A percentile compares a stretch with the other conserved stretches of the same genome.
Evolutionary conservation across 2,329 filamentous ascomycete genomes (phyloP).

Genomic region (Ascochyta koolunga): DNA sequence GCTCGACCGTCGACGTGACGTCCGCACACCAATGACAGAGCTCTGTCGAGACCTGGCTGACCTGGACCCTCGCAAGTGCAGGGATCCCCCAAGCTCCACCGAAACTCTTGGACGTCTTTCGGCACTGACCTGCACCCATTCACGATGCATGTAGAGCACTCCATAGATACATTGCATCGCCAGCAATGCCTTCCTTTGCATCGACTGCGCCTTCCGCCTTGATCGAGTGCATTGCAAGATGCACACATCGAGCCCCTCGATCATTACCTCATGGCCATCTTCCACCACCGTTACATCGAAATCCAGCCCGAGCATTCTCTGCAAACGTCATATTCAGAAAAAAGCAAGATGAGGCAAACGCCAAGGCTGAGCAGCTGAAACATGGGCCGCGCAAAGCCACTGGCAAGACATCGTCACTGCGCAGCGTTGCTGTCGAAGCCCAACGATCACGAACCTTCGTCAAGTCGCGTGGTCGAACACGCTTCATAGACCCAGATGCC

Average conservation of each 20-base stretch:
- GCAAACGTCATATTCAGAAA: conserved; percentile 20
- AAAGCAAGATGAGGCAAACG: conserved; percentile 24
- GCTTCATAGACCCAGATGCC: conserved; percentile 54
- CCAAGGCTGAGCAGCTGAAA: conserved; percentile 20
- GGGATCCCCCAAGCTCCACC: conserved; percentile 17
- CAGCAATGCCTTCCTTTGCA: conserved; percentile 5
- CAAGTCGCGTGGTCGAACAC: conserved; percentile 52
- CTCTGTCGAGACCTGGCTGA: conserved; percentile 13
- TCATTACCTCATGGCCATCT: conserved; percentile 2
- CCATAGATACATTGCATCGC: not conserved
- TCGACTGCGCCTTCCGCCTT: conserved; percentile 6
- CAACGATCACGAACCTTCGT: conserved; percentile 66
- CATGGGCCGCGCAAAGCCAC: conserved; percentile 40
- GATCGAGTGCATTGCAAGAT: not conserved
- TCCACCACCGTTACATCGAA: conserved; percentile 1
- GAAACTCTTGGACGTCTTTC: conserved; percentile 3
- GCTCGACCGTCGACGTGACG: conserved; percentile 32
- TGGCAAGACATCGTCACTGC: conserved; percentile 65
- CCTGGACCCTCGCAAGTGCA: conserved; percentile 14
- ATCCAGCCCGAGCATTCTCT: conserved; percentile 24
- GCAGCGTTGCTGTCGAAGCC: conserved; percentile 85
- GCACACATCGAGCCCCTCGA: conserved; percentile 14
- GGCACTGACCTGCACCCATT: conserved; percentile 2
- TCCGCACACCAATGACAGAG: conserved; percentile 10
- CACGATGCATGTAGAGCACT: not conserved